These are phyloP conservation scores for Lasiodiplodia hormozganensis DNA, from an alignment of 2,329 filamentous ascomycete genomes.

Conservation along the genomic window DNA sequence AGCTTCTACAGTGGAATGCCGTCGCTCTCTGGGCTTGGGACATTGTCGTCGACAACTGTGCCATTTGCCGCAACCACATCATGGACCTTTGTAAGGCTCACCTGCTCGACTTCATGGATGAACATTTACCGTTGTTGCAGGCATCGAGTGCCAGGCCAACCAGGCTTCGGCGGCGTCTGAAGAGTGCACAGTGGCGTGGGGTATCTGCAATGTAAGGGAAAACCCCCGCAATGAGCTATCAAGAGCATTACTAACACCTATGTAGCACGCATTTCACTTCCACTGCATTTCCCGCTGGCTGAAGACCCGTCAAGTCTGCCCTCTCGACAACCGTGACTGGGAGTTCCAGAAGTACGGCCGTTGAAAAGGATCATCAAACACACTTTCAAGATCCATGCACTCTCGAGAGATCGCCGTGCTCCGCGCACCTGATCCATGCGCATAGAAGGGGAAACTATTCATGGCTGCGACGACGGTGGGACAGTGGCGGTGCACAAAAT, in stretches of 20 bases:
- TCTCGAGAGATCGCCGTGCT: conserved; percentile 1
- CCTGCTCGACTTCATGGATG: conserved; percentile 28
- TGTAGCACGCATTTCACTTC: conserved; percentile 97
- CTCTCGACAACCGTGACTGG: conserved; percentile 97
- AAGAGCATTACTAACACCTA: conserved; percentile 2
- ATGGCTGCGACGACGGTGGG: conserved; percentile 13
- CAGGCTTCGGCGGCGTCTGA: conserved; percentile 97
- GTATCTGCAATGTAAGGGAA: conserved; percentile 95
- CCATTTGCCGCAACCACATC: conserved; percentile 98
- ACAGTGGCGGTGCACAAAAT: conserved; percentile 16
- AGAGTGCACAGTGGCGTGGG: conserved; percentile 98
- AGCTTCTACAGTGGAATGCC: conserved; percentile 83
- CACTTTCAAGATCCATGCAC: neutral
- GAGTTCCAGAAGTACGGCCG: conserved; percentile 99
- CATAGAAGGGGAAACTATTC: neutral
- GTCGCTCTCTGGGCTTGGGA: conserved; percentile 99
- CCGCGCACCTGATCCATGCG: neutral
- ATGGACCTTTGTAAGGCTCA: conserved; percentile 88
- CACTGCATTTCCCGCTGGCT: conserved; percentile 99
- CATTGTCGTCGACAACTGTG: conserved; percentile 99
- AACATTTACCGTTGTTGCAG: conserved; percentile 51
- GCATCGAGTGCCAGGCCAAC: conserved; percentile 98
- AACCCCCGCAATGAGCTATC: neutral
- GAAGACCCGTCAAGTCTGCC: conserved; percentile 98
- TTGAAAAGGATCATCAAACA: conserved; percentile 39